phyloP scores from a whole-genome alignment of 1,139 yeast species.

The Protomyces pachydermus region DNA sequence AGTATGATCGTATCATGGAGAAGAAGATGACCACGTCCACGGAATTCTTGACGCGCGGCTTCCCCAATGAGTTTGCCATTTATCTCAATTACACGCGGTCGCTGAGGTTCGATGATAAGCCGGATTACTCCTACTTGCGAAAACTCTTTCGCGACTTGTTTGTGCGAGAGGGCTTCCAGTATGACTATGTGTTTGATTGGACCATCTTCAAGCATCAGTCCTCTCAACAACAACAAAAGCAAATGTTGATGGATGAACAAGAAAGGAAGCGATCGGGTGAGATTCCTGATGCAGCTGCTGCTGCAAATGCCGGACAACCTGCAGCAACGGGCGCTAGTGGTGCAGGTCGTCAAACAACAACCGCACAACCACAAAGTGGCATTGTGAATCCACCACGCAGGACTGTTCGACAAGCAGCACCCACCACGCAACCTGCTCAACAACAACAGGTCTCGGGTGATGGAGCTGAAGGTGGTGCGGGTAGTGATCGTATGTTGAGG shows the following conservation, averaged over 20 bases:
- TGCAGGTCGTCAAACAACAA: slow-evolving; percentile 2
- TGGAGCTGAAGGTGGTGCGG: slow-evolving; percentile 12
- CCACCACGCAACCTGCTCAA: not conserved
- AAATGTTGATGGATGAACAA: slow-evolving; percentile 1
- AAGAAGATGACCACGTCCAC: slow-evolving; percentile 91
- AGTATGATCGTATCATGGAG: slow-evolving; percentile 94
- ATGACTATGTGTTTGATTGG: slow-evolving; percentile 97
- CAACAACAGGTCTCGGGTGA: slow-evolving; percentile 6
- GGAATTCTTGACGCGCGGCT: slow-evolving; percentile 82
- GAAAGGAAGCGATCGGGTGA: not conserved
- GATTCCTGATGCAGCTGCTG: not conserved
- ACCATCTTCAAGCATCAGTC: slow-evolving; percentile 67
- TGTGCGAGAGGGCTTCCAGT: slow-evolving; percentile 80
- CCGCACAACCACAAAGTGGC: not conserved
- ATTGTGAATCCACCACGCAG: slow-evolving; percentile 23
- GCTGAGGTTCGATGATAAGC: slow-evolving; percentile 90
- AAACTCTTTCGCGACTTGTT: slow-evolving; percentile 85
- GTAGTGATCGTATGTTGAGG: slow-evolving; percentile 24
- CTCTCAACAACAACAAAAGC: slow-evolving; percentile 15
- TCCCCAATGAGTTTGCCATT: slow-evolving; percentile 84
- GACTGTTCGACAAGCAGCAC: not conserved
- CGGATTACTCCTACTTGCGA: slow-evolving; percentile 86
- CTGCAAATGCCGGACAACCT: not conserved
- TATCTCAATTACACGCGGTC: slow-evolving; percentile 86
- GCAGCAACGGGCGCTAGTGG: not conserved